Percentiles rank a stretch among this genome's conserved stretches.
These are phyloP conservation scores for Boeremia lycopersici DNA, from an alignment of 2,329 filamentous ascomycete species.

Conservation along the genomic window DNA sequence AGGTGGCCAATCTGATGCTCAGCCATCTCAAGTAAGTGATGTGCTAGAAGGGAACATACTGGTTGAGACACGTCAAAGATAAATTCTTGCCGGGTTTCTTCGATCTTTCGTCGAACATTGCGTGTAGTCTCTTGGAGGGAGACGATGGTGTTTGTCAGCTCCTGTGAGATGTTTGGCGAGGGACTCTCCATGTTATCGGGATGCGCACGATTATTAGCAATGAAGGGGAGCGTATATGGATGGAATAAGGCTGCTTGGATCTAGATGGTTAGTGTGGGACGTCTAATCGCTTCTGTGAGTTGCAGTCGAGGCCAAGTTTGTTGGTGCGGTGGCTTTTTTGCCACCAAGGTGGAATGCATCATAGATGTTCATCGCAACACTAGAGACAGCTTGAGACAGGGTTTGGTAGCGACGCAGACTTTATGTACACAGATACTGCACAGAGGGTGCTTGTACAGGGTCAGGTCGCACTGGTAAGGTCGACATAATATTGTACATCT, in stretches of 20 bases:
- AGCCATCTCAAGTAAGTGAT: too few relatives aligned
- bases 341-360: background rate
- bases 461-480: too few relatives aligned
- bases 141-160: slow-evolving; percentile 12
- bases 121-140: slow-evolving; percentile 5
- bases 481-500: too few relatives aligned
- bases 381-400: too few relatives aligned
- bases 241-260: background rate
- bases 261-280: background rate
- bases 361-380: background rate
- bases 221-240: too few relatives aligned
- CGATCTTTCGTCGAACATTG: background rate
- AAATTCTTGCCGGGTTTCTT: background rate
- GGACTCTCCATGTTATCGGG: background rate
- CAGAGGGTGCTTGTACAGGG: too few relatives aligned
- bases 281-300: background rate
- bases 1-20: slow-evolving; percentile 8
- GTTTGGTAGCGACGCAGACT: too few relatives aligned
- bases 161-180: background rate
- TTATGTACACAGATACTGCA: too few relatives aligned
- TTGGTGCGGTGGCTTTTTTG: slow-evolving; percentile 2
- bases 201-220: background rate
- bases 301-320: background rate
- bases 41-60: background rate
- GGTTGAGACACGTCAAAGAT: slow-evolving; percentile 7